Percentiles rank a stretch among this genome's conserved stretches.
These are phyloP conservation scores for Pleurotus sapidus DNA, from an alignment of 768 basidiomycete genomes.

Conservation along the genomic window DNA sequence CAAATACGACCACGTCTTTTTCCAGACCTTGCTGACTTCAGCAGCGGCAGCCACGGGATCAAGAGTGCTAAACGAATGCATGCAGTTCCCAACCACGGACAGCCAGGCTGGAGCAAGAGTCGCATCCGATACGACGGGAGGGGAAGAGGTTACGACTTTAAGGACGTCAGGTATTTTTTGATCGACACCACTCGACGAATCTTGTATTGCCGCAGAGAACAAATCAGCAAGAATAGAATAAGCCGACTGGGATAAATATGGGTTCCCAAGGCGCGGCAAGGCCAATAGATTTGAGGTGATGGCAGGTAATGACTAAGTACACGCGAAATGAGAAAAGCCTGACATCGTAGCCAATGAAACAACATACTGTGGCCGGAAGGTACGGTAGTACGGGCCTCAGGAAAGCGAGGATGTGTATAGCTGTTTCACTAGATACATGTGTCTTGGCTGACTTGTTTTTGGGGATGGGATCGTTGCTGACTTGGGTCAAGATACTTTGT, in stretches of 20 bases:
- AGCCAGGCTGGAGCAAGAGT: conserved; percentile 78
- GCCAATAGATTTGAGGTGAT: conserved; percentile 72
- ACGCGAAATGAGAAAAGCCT: neutral
- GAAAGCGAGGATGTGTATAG: conserved; percentile 75
- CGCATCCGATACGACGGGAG: conserved; percentile 67
- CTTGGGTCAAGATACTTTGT: conserved; percentile 61
- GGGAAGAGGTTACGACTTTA: conserved; percentile 62
- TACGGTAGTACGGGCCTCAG: conserved; percentile 57
- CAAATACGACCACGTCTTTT: conserved; percentile 71
- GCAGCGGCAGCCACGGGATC: conserved; percentile 47
- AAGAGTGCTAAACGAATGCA: conserved; percentile 58
- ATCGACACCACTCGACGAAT: conserved; percentile 44
- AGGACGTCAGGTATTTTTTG: conserved; percentile 63
- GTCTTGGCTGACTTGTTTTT: conserved; percentile 57
- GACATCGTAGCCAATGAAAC: conserved; percentile 1
- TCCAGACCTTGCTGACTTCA: conserved; percentile 70
- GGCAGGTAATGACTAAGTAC: conserved; percentile 63
- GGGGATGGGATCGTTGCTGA: conserved; percentile 56
- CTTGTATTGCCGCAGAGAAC: conserved; percentile 52
- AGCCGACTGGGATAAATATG: conserved; percentile 84
- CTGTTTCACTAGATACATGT: conserved; percentile 63
- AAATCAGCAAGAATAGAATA: conserved; percentile 87
- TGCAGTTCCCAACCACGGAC: conserved; percentile 66
- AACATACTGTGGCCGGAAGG: conserved; percentile 69
- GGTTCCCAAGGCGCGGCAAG: conserved; percentile 84